Percentiles rank a stretch among this genome's conserved stretches.
phyloP scores from a whole-genome alignment of 768 basidiomycete species.

The Multifurca ochricompacta region DNA sequence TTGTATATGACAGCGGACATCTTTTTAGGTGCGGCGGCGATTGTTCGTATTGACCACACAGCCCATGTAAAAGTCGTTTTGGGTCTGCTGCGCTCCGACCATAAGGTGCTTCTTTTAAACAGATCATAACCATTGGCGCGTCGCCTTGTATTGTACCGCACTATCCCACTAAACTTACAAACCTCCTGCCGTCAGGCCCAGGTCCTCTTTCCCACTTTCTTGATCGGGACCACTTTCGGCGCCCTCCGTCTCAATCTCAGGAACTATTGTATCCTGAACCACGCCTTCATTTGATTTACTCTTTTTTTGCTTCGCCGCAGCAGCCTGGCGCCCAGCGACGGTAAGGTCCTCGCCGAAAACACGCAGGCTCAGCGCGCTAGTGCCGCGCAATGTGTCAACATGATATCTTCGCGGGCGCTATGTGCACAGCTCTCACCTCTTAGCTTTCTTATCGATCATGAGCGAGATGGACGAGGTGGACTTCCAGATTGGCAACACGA shows the following conservation, averaged over 20 bases:
- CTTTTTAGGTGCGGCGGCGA: too few species aligned
- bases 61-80: too few species aligned
- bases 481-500: conserved; percentile 95
- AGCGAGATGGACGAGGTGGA: conserved; percentile 79
- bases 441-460: conserved; percentile 96
- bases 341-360: conserved; percentile 80
- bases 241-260: background rate
- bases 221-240: background rate
- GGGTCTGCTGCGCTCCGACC: too few species aligned
- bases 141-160: background rate
- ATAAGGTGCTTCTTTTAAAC: too few species aligned
- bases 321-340: conserved; percentile 35
- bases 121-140: background rate
- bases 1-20: too few species aligned
- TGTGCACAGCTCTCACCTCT: conserved; percentile 49
- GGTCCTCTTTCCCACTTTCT: background rate
- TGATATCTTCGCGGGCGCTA: background rate
- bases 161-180: background rate
- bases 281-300: background rate
- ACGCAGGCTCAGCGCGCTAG: conserved; percentile 79
- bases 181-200: background rate
- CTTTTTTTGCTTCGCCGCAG: conserved; percentile 24
- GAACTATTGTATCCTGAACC: background rate
- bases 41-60: too few species aligned
- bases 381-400: background rate